These are phyloP conservation scores for Hymenotorrendiella dingleyae DNA, from an alignment of 2,329 filamentous ascomycete species.

Conservation along the genomic window DNA sequence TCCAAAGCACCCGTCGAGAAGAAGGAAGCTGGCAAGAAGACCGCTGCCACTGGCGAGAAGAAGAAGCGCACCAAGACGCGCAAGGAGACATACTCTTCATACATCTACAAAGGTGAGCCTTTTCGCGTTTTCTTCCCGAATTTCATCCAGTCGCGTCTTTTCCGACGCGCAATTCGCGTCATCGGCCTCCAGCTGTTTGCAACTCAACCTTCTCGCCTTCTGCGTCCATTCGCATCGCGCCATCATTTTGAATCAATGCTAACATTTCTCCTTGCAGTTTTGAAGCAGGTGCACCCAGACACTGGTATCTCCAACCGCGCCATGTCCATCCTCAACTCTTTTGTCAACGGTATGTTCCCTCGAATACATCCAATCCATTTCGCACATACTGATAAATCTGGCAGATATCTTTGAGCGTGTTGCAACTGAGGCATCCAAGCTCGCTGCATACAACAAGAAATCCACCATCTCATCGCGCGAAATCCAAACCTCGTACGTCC, in stretches of 20 bases:
- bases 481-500: slow-evolving; percentile 86
- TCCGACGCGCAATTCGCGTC: slow-evolving; percentile 16
- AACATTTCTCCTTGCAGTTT: slow-evolving; percentile 53
- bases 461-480: slow-evolving; percentile 98
- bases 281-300: slow-evolving; percentile 99
- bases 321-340: slow-evolving; percentile 99
- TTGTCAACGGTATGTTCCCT: slow-evolving; percentile 84
- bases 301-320: slow-evolving; percentile 99
- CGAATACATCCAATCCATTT: no score
- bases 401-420: slow-evolving; percentile 99
- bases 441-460: slow-evolving; percentile 99
- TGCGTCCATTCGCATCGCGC: slow-evolving; percentile 15
- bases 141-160: slow-evolving; percentile 20
- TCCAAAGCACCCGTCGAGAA: slow-evolving; percentile 88
- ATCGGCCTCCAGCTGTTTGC: slow-evolving; percentile 2
- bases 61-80: slow-evolving; percentile 99
- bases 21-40: slow-evolving; percentile 99
- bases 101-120: slow-evolving; percentile 97
- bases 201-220: slow-evolving; percentile 4
- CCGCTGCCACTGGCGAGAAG: slow-evolving; percentile 91
- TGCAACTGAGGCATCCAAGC: slow-evolving; percentile 96
- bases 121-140: background rate
- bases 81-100: slow-evolving; percentile 99
- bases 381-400: slow-evolving; percentile 21
- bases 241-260: slow-evolving; percentile 31